Evolutionary conservation across 345 rosid species (phyloP).

Genomic region (Turritis glabra): DNA sequence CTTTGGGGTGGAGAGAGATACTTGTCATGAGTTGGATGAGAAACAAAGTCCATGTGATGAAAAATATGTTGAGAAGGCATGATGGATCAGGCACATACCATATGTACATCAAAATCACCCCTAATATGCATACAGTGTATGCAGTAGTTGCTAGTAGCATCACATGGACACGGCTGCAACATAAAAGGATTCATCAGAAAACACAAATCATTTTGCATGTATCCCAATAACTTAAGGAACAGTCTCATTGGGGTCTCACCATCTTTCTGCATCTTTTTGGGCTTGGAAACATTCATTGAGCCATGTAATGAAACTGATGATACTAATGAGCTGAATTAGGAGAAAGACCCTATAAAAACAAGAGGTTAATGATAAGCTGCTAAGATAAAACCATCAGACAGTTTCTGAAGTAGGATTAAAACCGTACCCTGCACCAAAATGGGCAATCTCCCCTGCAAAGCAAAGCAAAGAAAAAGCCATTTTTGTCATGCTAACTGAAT

Average conservation of each 20-base stretch:
- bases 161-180: constrained; percentile 72
- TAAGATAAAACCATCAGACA: constrained; percentile 21
- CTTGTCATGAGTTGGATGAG: constrained; percentile 95
- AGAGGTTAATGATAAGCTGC: constrained; percentile 27
- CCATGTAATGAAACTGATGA: constrained; percentile 91
- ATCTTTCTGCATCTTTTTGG: constrained; percentile 68
- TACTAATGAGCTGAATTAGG: constrained; percentile 82
- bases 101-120: constrained; percentile 87
- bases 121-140: constrained; percentile 71
- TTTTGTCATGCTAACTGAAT: background rate
- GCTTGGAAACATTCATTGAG: constrained; percentile 65
- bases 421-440: constrained; percentile 94
- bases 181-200: constrained; percentile 6
- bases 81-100: constrained; percentile 95
- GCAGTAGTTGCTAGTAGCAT: constrained; percentile 67
- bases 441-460: constrained; percentile 85
- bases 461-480: background rate
- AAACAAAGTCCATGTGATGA: constrained; percentile 88
- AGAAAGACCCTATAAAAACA: constrained; percentile 81
- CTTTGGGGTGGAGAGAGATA: constrained; percentile 80
- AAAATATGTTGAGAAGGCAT: constrained; percentile 89
- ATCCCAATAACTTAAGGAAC: background rate
- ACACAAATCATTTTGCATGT: background rate
- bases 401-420: constrained; percentile 10
- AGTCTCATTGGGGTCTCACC: constrained; percentile 46